These are phyloP conservation scores for Rhodotorula kratochvilovae DNA, from an alignment of 768 basidiomycete species.

Conservation along the genomic window DNA sequence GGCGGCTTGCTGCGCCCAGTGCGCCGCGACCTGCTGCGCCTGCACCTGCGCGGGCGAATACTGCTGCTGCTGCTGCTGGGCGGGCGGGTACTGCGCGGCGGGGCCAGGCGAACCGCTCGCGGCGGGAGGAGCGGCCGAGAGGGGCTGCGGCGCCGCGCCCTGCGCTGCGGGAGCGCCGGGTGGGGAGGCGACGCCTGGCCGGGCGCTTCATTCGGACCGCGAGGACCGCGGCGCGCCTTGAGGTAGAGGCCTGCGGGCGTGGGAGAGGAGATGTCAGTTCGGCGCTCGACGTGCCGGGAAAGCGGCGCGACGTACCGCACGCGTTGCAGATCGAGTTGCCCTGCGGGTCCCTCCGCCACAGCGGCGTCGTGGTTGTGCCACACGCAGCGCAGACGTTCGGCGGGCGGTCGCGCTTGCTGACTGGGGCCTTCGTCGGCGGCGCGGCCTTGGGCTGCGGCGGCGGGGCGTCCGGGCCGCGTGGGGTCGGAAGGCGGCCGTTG, in stretches of 20 bases:
- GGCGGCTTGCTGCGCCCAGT: conserved; percentile 8
- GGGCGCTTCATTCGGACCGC: not conserved
- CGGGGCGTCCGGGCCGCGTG: not conserved
- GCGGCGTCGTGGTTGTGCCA: conserved; percentile 69
- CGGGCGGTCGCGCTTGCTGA: conserved; percentile 12
- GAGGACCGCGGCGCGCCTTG: conserved; percentile 69
- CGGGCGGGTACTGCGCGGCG: not conserved
- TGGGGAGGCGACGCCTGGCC: not conserved
- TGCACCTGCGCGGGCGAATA: not conserved
- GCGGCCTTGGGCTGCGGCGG: not conserved
- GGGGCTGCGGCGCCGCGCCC: not conserved
- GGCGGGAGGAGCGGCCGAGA: not conserved
- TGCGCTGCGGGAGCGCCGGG: not conserved
- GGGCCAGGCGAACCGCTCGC: not conserved
- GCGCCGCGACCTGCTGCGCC: not conserved
- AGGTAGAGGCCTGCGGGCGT: conserved; percentile 67
- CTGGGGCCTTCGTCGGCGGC: not conserved
- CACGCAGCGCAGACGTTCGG: conserved; percentile 66
- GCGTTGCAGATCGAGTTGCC: conserved; percentile 84
- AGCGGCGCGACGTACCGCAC: conserved; percentile 61
- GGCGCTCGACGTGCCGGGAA: not conserved
- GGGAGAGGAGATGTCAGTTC: conserved; percentile 41
- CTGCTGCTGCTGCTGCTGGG: not conserved
- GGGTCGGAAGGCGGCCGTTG: conserved; percentile 4
- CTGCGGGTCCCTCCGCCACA: conserved; percentile 75